A percentile compares a stretch with the other conserved stretches of the same genome.
Conservation (phyloP, 768 basidiomycete species). For the Steccherinum ochraceum region DNA sequence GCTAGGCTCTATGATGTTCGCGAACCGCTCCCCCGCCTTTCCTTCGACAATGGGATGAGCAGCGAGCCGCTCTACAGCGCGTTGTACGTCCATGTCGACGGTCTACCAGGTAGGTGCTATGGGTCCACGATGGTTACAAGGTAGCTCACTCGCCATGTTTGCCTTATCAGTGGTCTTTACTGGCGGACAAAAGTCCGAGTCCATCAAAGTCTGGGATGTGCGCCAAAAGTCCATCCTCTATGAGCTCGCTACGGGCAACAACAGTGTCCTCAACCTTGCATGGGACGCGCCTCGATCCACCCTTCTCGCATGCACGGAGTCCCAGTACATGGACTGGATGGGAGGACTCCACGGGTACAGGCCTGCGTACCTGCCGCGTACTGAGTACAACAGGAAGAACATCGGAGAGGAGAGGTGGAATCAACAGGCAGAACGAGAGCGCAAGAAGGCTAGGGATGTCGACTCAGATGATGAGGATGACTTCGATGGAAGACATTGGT, state of each 20-base stretch:
- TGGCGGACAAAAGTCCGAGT: slow-evolving; percentile 21
- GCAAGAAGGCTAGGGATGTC: background rate
- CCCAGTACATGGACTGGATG: slow-evolving; percentile 22
- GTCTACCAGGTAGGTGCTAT: slow-evolving; percentile 27
- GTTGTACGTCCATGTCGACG: slow-evolving; percentile 30
- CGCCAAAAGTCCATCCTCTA: slow-evolving; percentile 30
- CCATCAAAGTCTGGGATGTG: slow-evolving; percentile 38
- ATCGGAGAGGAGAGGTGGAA: background rate
- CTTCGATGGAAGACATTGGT: background rate
- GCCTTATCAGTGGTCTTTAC: slow-evolving; percentile 25
- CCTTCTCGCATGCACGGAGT: slow-evolving; percentile 31
- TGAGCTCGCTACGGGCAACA: slow-evolving; percentile 41
- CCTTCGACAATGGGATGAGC: slow-evolving; percentile 21
- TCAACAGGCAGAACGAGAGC: background rate
- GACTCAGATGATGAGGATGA: background rate
- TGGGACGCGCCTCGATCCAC: slow-evolving; percentile 23
- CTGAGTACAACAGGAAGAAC: background rate
- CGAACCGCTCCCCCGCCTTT: slow-evolving; percentile 29
- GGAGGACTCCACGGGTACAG: slow-evolving; percentile 6
- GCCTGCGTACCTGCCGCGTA: background rate
- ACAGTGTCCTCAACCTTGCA: slow-evolving; percentile 26
- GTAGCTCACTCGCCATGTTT: background rate
- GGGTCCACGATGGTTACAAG: background rate
- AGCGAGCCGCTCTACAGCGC: slow-evolving; percentile 9
- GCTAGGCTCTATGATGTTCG: slow-evolving; percentile 34